Conservation (phyloP, 257 asterid species). For the Coffea eugenioides region DNA sequence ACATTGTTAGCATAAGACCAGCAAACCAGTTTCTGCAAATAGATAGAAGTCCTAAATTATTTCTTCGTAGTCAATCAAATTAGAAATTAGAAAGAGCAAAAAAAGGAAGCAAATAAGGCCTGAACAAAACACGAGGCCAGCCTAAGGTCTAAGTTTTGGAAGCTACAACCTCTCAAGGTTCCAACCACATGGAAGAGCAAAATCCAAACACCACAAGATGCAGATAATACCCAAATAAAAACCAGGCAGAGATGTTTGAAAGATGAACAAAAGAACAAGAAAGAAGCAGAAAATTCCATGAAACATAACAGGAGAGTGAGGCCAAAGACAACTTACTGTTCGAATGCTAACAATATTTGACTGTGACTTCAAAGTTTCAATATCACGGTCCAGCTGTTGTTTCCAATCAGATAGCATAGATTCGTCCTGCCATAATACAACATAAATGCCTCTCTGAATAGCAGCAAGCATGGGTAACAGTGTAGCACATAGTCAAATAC, state of each 20-base stretch:
- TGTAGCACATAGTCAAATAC: not conserved
- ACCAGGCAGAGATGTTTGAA: not conserved
- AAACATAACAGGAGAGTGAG: not conserved
- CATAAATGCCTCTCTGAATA: not conserved
- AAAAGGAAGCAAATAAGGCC: not conserved
- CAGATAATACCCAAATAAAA: not conserved
- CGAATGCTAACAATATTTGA: constrained; percentile 73
- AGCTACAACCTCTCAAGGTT: not conserved
- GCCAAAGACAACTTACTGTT: constrained; percentile 43
- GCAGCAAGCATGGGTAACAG: not conserved
- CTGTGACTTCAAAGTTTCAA: constrained; percentile 76
- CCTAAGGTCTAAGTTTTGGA: not conserved
- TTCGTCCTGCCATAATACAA: constrained; percentile 59
- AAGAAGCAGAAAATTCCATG: not conserved
- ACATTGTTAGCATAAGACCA: not conserved
- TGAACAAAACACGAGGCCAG: not conserved
- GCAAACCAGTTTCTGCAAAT: not conserved
- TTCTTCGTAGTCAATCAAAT: not conserved
- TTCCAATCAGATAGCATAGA: constrained; percentile 74
- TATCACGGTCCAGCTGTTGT: constrained; percentile 79
- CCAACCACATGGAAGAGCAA: not conserved
- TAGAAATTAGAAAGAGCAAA: not conserved
- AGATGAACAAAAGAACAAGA: not conserved
- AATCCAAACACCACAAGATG: not conserved
- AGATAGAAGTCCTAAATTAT: not conserved